Conservation (phyloP, 768 basidiomycete species). For the Serendipita sp. region DNA sequence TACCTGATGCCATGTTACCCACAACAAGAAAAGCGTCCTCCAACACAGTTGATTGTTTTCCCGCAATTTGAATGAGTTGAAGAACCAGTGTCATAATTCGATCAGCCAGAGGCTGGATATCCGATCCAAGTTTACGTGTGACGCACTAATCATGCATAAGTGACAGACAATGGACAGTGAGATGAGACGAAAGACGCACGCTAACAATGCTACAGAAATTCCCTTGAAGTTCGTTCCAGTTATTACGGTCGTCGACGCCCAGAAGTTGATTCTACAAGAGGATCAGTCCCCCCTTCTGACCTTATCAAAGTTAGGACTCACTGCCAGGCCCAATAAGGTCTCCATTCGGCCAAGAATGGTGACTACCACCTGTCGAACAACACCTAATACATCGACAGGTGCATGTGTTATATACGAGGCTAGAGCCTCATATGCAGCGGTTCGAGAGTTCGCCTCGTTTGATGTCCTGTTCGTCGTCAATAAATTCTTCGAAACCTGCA, state of each 20-base stretch:
- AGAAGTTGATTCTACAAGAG: slow-evolving; percentile 67
- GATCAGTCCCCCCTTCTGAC: background rate
- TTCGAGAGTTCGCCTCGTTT: slow-evolving; percentile 87
- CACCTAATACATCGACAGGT: slow-evolving; percentile 57
- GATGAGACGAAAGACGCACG: slow-evolving; percentile 29
- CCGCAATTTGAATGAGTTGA: slow-evolving; percentile 67
- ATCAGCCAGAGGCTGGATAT: slow-evolving; percentile 79
- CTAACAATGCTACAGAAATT: slow-evolving; percentile 85
- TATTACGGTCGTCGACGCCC: slow-evolving; percentile 89
- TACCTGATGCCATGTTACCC: slow-evolving; percentile 68
- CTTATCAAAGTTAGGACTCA: slow-evolving; percentile 19
- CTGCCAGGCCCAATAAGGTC: slow-evolving; percentile 68
- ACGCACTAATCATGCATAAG: slow-evolving; percentile 38
- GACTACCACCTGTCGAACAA: slow-evolving; percentile 68
- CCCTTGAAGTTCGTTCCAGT: slow-evolving; percentile 96
- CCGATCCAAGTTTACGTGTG: slow-evolving; percentile 64
- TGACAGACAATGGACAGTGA: background rate
- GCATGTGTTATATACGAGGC: slow-evolving; percentile 73
- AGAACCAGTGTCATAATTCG: slow-evolving; percentile 89
- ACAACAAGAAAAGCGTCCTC: slow-evolving; percentile 94
- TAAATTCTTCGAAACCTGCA: background rate
- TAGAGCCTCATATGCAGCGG: slow-evolving; percentile 91
- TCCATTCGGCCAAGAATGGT: slow-evolving; percentile 85
- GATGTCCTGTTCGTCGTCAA: slow-evolving; percentile 31
- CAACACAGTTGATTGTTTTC: slow-evolving; percentile 85